Percentiles rank a stretch among this genome's conserved stretches.
phyloP scores from a whole-genome alignment of 2,329 filamentous ascomycete genomes.

The Cryphonectria nitschkei region DNA sequence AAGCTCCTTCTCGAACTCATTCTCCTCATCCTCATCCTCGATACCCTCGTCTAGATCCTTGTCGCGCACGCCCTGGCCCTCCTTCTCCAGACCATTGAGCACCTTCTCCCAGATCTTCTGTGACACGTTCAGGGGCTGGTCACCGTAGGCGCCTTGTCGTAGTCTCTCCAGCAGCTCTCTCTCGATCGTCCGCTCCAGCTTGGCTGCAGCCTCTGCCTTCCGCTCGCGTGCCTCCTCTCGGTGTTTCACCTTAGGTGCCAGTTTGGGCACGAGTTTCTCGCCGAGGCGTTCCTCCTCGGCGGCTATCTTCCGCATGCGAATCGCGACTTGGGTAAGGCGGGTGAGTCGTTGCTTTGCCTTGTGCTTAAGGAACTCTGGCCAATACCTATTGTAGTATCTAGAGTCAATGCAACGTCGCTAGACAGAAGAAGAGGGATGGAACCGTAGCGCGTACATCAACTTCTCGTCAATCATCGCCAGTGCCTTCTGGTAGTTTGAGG shows the following conservation, averaged over 20 bases:
- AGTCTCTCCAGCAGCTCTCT: conserved; percentile 89
- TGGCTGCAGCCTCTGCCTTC: conserved; percentile 78
- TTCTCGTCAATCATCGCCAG: conserved; percentile 84
- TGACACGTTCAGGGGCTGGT: conserved; percentile 92
- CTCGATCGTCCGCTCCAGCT: conserved; percentile 95
- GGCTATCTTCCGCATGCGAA: conserved; percentile 76
- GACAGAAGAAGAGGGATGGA: not conserved
- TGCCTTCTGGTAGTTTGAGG: conserved; percentile 87
- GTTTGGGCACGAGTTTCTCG: conserved; percentile 83
- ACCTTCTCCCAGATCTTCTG: conserved; percentile 98
- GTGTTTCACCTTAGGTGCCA: conserved; percentile 86
- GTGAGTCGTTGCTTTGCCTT: conserved; percentile 98
- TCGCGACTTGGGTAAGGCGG: conserved; percentile 86
- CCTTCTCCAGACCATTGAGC: conserved; percentile 83
- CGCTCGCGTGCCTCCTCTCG: conserved; percentile 73
- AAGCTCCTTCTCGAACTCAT: conserved; percentile 67
- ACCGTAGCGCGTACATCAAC: conserved; percentile 66
- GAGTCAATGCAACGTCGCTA: not conserved
- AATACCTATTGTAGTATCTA: conserved; percentile 42
- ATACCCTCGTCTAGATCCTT: conserved; percentile 88
- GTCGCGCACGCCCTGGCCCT: conserved; percentile 80
- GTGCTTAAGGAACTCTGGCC: conserved; percentile 89
- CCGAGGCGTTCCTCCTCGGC: conserved; percentile 89
- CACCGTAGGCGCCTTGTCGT: conserved; percentile 90
- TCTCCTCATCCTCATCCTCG: conserved; percentile 73